Evolutionary conservation across 768 basidiomycete species (phyloP), one percentile per base, ranked within the genome.

Genomic region (Trametes coccinea): DNA sequence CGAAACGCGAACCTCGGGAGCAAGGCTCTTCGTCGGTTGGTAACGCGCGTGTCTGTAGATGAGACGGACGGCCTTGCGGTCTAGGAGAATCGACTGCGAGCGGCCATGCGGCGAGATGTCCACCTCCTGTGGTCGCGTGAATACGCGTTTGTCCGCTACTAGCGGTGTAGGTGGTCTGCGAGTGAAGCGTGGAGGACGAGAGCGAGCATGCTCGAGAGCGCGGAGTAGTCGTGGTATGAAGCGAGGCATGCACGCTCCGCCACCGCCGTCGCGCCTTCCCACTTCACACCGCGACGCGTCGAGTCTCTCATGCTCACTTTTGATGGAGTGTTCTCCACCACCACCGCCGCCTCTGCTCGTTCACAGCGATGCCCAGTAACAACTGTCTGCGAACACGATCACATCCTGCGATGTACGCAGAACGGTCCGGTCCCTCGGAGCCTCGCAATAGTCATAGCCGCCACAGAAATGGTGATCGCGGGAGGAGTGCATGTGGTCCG

Each of bases 221-320:
- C 76, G 71, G 48, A 84, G 72, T 14, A 91, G 83, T 69, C 89
- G 87, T 45, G 87, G 87, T 59, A 90, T 73, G 69, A 92, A 77
- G 66, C 88, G 88, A 70, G 87, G 83, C 89, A 90, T 91, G 60
- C 41, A 46, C 47, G 56, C 56, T 29, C 39, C 29, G 47, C 48
- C 47, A 31, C 47, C 39, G 48, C 48, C 31, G 56, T 10, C 48
- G 56, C 56, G 22, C 22, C 22, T 22, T 22, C 22, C 22, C 22
- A 22, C 22, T 22, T 22, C 22, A 22, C 22, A 22, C 22, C 22
- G 22, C 22, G 22, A 22, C 22, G 22, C 22, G 22, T 22, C 22
- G 22, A 22, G 22, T 22, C 22, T 22, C 22, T 22, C 22, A 22
- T 22, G 22, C 22, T 22, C 22, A 22, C 22, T 22, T 22, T 22